Base-by-base conservation (phyloP, 768 basidiomycete species). In the Cubamyces sp. region DNA sequence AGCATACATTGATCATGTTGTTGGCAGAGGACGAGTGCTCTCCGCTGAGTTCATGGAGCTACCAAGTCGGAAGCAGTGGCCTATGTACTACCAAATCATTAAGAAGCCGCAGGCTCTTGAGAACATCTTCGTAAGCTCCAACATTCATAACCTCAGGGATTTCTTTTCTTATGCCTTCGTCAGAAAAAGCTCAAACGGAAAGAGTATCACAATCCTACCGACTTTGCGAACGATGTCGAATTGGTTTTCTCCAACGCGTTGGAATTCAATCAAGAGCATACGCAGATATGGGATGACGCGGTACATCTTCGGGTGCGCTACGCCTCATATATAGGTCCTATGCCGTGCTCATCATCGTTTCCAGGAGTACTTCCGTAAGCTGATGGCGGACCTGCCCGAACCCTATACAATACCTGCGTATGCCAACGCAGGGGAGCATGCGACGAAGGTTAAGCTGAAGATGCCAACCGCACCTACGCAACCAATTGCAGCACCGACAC, bases 231-330 rank as follows among this genome's bases (percentile, higher is more conserved):
- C 9, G 96, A 98, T 61, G 89, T 96, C 15, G 92, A 95, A 68
- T 82, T 95, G 43, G 90, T 98, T 25, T 96, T 95, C 75, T 83
- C 86, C 7, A 98, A 98, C 71, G 96, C 94, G 11, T 80, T 92
- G 72, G 75, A 82, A 60, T 98, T 95, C 76, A 98, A 98, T 68
- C 87, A 85, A 69, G 94, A 96, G 28, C 86, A 90, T 69, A 92
- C 89, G 26, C 82, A 75, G 57, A 91, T 94, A 28, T 94, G 90
- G 87, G 86, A 91, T 67, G 91, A 92, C 68, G 91, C 92, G 19
- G 71, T 81, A 19, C 73, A 77, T 3, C 81, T 94, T 25, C 80
- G 86, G 68, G 92, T 91, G 72, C 39, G 81, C 76, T 14, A 19
- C 18, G 11, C 34, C 26, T 49, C 15, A 49, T 15, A 16, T 18